Evolutionary conservation across 2,329 filamentous ascomycete species (phyloP), one percentile per base, ranked within the genome.

Genomic region (Teratosphaeria zuluensis): DNA sequence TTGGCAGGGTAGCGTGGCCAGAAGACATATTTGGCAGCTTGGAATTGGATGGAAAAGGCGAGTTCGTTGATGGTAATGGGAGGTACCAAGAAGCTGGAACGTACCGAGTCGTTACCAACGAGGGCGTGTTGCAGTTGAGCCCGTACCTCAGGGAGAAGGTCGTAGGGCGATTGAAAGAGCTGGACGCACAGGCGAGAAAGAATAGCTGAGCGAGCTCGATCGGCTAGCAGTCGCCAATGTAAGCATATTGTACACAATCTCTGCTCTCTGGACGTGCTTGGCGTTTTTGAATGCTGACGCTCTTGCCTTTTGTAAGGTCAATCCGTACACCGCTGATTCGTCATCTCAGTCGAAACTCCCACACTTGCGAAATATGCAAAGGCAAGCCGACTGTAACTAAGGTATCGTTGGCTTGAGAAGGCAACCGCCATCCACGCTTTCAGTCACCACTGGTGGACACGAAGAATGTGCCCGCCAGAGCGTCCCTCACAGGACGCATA

Each of bases 21-120:
- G 84, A 86, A 68, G 84, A 86, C 71, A 86, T 86, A 55, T 82
- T 86, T 66, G 84, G 84, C 14, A 85, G 82, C 64, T 67, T 86
- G 28, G 83, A 86, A 69, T 80, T 86, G 4, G 82, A 85, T 70
- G 76, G 75, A 0, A 63, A 77, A 19, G 84, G 84, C 1, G 71
- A 75, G n/a, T 84, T 86, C 69, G 78, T 81, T 19, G 80, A 78
- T 52, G 77, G 74, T 0, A 74, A 76, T 63, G 83, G 83, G 11
- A 78, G 79, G 55, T 86, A 84, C 73, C 83, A 85, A 70, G 72
- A 77, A 32, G 83, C 80, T 69, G 83, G 82, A 24, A 85, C 82
- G n/a, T 86, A 86, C 74, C 73, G 84, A 55, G 71, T 83, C 51
- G 73, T 83, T 16, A 86, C 84, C 28, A 75, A 79, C 31, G 81